phyloP scores from a whole-genome alignment of 208 protist species.

The Willaertia magna region DNA sequence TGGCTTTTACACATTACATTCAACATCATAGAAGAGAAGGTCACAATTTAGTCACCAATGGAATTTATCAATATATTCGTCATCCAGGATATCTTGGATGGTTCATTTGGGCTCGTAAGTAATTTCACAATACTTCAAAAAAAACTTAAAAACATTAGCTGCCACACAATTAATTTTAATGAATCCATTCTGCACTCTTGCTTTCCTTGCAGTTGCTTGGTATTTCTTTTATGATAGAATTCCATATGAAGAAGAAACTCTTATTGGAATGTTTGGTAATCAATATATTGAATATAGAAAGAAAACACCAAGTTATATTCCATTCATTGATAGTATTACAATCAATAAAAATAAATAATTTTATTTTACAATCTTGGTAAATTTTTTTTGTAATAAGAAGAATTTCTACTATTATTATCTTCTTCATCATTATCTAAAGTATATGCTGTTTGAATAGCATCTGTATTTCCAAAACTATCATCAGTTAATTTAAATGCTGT shows the following conservation, averaged over 20 bases:
- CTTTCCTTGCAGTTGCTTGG: constrained; percentile 61
- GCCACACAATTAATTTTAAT: constrained; percentile 66
- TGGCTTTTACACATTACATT: constrained; percentile 3
- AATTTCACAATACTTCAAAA: too few relatives aligned
- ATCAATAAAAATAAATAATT: too few relatives aligned
- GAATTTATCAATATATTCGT: constrained; percentile 40
- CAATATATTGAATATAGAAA: constrained; percentile 59
- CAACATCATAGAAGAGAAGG: neutral
- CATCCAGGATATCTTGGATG: constrained; percentile 54
- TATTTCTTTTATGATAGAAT: constrained; percentile 75
- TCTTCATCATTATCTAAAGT: too few relatives aligned
- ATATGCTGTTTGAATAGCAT: too few relatives aligned
- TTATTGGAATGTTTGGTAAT: constrained; percentile 71
- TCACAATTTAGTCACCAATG: constrained; percentile 42
- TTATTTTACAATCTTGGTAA: too few relatives aligned
- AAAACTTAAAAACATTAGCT: too few relatives aligned
- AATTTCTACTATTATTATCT: too few relatives aligned
- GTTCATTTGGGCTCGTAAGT: constrained; percentile 46
- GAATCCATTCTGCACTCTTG: constrained; percentile 68
- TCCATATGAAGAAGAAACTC: constrained; percentile 58
- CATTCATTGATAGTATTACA: constrained; percentile 45
- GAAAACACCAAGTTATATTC: constrained; percentile 61
- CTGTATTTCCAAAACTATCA: too few relatives aligned
- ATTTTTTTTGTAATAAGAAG: too few relatives aligned
- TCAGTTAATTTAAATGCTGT: too few relatives aligned